A percentile compares a stretch with the other conserved stretches of the same genome.
These are phyloP conservation scores for Salix arbutifolia DNA, from an alignment of 345 rosid species.

Conservation along the genomic window DNA sequence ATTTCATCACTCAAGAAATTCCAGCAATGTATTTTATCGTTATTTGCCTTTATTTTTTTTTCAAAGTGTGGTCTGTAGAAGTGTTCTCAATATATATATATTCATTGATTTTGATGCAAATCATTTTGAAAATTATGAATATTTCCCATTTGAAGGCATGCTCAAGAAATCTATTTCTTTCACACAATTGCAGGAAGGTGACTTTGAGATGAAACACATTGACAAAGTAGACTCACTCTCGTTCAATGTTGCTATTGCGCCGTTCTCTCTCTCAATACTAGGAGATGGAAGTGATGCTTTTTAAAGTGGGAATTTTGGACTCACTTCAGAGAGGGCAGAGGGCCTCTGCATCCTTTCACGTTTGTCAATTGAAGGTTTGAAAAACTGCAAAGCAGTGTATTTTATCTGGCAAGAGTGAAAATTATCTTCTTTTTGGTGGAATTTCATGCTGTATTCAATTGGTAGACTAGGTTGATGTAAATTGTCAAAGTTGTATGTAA, in stretches of 20 bases:
- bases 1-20: neutral
- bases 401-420: conserved; percentile 7
- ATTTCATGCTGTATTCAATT: conserved; percentile 2
- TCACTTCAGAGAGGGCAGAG: neutral
- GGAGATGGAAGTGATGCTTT: conserved; percentile 49
- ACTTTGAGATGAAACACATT: conserved; percentile 72
- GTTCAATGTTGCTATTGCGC: conserved; percentile 66
- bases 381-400: neutral
- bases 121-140: neutral
- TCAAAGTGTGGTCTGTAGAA: neutral
- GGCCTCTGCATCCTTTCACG: neutral
- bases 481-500: conserved; percentile 8
- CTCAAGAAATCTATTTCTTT: neutral
- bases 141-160: neutral
- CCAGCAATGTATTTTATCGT: neutral
- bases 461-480: neutral
- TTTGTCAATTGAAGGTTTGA: conserved; percentile 10
- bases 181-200: conserved; percentile 57
- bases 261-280: conserved; percentile 53
- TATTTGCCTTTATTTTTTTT: neutral
- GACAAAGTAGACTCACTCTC: conserved; percentile 45
- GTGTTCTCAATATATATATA: neutral
- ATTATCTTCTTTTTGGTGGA: neutral
- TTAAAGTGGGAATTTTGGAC: conserved; percentile 10
- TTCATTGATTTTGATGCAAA: neutral